Evolutionary conservation across 495 filamentous ascomycete genomes (phyloP), one percentile per base, ranked within the genome.

Genomic region (Coniosporium apollinis): DNA sequence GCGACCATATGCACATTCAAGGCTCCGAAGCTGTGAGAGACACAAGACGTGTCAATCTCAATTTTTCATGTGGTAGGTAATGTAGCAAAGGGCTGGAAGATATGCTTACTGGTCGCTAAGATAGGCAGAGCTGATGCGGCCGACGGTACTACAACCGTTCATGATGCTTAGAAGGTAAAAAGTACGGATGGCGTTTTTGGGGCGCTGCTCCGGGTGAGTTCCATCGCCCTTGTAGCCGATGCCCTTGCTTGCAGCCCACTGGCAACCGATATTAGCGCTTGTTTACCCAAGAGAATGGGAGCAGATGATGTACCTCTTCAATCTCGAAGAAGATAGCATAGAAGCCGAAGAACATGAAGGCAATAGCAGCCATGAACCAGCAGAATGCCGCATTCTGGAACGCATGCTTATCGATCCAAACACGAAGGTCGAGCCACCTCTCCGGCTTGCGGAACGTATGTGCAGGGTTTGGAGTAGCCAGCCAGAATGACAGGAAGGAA

Each of bases 241-340:
- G 22, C 53, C 53, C 22, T 43, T 37, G 22, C 36, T 30, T 20
- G 57, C 44, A 8, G 61, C 60, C 61, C 61, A 63, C 39, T 52
- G 22, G 2, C 7, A 26, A 8, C n/a, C n/a, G n/a, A n/a, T n/a
- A n/a, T n/a, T n/a, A n/a, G n/a, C n/a, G n/a, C n/a, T n/a, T n/a
- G n/a, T n/a, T n/a, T n/a, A n/a, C n/a, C n/a, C n/a, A n/a, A n/a
- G n/a, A n/a, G n/a, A 13, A 10, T 25, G 4, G 20, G 28, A 9
- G 18, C 15, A 5, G 20, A 14, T 13, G 5, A 34, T 43, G 28
- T 41, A 50, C 51, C 37, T 60, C 60, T 36, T 61, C 56, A 18
- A 65, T 38, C 34, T 59, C 59, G 48, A 63, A 63, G 38, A 61
- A 58, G 4, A 65, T 41, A 5, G 58, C 48, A 30, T 61, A 61